Evolutionary conservation across 176 grass and related monocot genomes (phyloP), one percentile per base, ranked within the genome.

Genomic region (Luzula sylvatica): DNA sequence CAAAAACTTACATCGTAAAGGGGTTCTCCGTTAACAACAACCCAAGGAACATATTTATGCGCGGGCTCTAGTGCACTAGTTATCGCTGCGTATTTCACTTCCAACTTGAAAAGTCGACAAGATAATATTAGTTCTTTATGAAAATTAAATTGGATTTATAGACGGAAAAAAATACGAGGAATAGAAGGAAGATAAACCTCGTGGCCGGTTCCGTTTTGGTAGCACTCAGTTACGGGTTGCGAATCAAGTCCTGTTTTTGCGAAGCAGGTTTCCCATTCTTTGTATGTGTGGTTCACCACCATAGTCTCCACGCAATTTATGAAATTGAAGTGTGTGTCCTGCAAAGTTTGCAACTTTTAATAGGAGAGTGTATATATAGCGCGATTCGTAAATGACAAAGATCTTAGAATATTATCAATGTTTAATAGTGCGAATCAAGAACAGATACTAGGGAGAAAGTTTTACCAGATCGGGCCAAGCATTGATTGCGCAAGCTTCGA

Each of bases 391-490:
- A 8, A 18, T 5, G 22, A 20, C 23, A 15, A 15, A 47, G 5
- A 55, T 43, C 22, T 25, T 13, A 14, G 55, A n/a, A n/a, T n/a
- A n/a, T 44, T 12, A 52, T 50, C 50, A 13, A 40, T 53, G 43
- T 46, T 32, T 56, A 8, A 48, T 20, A 67, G 56, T n/a, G n/a
- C n/a, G n/a, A 22, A 46, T 1, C 15, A 24, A 8, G 21, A n/a
- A 30, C 21, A 48, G 23, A 12, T 4, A 26, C 49, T 18, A 16
- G 19, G 66, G 18, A 58, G 35, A 55, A 66, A 18, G 18, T 23
- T 4, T 66, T 77, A 98, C 85, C 85, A 90, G 70, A 69, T 90
- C 75, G 38, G 85, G 85, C 92, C 92, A 90, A 53, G 74, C 68
- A 26, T 76, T 57, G 55, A 90, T 90, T 48, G 81, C 85, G 46